phyloP scores from a whole-genome alignment of 2,329 filamentous ascomycete genomes.

The Phaeosphaeriaceae sp. region DNA sequence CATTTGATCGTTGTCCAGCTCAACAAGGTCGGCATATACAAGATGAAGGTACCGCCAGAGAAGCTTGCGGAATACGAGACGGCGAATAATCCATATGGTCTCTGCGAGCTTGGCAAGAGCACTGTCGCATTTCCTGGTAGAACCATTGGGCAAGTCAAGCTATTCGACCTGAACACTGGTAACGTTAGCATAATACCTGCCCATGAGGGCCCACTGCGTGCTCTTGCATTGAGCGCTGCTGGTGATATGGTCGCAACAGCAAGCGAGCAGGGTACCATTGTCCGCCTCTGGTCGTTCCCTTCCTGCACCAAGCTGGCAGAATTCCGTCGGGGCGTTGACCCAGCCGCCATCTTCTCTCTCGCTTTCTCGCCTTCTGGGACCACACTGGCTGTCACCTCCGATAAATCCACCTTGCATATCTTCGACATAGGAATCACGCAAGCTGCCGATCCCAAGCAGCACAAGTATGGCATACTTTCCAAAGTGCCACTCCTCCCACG shows the following conservation, averaged over 20 bases:
- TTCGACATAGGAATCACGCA: constrained; percentile 71
- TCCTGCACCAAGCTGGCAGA: constrained; percentile 85
- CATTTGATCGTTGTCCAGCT: constrained; percentile 82
- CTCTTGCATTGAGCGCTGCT: constrained; percentile 80
- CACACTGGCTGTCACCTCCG: constrained; percentile 88
- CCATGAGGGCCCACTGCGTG: constrained; percentile 79
- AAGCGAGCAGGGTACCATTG: constrained; percentile 89
- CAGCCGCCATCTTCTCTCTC: constrained; percentile 84
- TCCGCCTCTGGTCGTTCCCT: constrained; percentile 82
- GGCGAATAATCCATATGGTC: constrained; percentile 79
- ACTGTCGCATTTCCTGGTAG: constrained; percentile 87
- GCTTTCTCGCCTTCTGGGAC: constrained; percentile 84
- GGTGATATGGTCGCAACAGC: constrained; percentile 86
- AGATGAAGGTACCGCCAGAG: constrained; percentile 75
- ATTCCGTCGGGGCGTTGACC: constrained; percentile 87
- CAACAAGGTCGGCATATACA: constrained; percentile 83
- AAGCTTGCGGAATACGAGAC: constrained; percentile 83
- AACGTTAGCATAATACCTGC: constrained; percentile 95
- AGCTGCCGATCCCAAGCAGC: constrained; percentile 27
- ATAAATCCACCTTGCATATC: constrained; percentile 94
- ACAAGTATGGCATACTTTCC: constrained; percentile 84
- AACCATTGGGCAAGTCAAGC: constrained; percentile 84
- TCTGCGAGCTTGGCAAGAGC: constrained; percentile 79
- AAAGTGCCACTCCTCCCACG: constrained; percentile 85
- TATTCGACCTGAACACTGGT: constrained; percentile 78